A percentile compares a stretch with the other conserved stretches of the same genome.
Evolutionary conservation across 306 rosid species (phyloP).

Genomic region (Lathyrus oleraceus): DNA sequence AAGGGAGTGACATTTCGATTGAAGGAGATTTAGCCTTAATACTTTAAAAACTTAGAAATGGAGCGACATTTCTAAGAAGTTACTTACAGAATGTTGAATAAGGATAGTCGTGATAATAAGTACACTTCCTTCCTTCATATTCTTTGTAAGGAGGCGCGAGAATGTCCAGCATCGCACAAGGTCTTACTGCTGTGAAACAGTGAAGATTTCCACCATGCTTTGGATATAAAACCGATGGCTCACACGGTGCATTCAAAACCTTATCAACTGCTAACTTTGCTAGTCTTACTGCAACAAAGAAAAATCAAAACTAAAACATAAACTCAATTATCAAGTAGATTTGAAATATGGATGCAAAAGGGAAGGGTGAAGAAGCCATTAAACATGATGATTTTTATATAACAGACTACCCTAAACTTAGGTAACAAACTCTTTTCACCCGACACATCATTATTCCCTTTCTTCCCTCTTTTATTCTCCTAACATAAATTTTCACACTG

Average conservation of each 20-base stretch:
- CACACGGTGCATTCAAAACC: slow-evolving; percentile 72
- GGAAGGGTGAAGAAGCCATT: slow-evolving; percentile 22
- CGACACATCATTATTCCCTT: too few species aligned
- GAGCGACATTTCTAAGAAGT: slow-evolving; percentile 1
- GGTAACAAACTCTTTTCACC: too few species aligned
- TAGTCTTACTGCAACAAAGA: slow-evolving; percentile 59
- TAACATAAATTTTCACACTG: too few species aligned
- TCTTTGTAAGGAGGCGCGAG: slow-evolving; percentile 84
- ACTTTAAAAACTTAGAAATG: not conserved
- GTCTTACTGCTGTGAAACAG: slow-evolving; percentile 83
- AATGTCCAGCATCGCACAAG: slow-evolving; percentile 87
- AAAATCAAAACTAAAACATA: not conserved
- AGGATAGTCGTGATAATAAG: slow-evolving; percentile 81
- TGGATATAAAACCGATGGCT: slow-evolving; percentile 75
- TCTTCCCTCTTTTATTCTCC: too few species aligned
- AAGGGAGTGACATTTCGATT: not conserved
- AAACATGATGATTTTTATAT: slow-evolving; percentile 24
- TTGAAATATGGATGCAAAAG: slow-evolving; percentile 23
- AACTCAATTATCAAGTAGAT: not conserved
- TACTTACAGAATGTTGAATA: slow-evolving; percentile 71
- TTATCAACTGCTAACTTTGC: slow-evolving; percentile 79
- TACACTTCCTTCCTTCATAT: slow-evolving; percentile 79
- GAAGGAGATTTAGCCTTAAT: not conserved
- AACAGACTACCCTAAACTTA: too few species aligned
- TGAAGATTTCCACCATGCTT: slow-evolving; percentile 83